These are phyloP conservation scores for Lecanoromycetidae sp. DNA, from an alignment of 2,329 filamentous ascomycete species.

Conservation along the genomic window DNA sequence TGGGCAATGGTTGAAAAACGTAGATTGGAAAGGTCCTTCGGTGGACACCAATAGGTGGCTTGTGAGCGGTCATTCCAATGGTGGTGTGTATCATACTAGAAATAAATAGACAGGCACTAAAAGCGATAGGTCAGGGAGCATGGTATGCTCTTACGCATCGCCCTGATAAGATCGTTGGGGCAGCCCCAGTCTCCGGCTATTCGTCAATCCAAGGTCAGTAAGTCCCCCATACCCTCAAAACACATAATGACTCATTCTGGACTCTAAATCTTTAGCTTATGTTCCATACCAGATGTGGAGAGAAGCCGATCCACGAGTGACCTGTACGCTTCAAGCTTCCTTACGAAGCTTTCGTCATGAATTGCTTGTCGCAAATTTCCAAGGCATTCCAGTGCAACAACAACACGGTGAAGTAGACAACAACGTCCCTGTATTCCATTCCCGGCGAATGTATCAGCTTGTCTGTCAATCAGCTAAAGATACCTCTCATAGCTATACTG, in stretches of 20 bases:
- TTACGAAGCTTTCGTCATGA: constrained; percentile 44
- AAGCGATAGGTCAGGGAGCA: constrained; percentile 37
- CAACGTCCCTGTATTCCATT: constrained; percentile 48
- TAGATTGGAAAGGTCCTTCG: constrained; percentile 37
- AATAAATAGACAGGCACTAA: background rate
- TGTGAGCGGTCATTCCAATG: constrained; percentile 47
- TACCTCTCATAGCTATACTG: constrained; percentile 39
- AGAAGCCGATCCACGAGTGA: constrained; percentile 39
- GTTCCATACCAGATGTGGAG: constrained; percentile 47
- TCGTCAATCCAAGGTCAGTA: constrained; percentile 42
- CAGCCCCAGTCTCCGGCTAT: constrained; percentile 47
- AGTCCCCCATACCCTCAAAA: background rate
- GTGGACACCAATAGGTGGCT: constrained; percentile 39
- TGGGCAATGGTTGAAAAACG: constrained; percentile 37
- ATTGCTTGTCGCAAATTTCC: constrained; percentile 39
- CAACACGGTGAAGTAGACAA: constrained; percentile 46
- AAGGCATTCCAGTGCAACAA: constrained; percentile 42
- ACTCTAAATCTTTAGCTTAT: constrained; percentile 35
- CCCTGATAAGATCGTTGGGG: constrained; percentile 45
- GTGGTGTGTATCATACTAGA: constrained; percentile 27
- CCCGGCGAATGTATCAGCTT: constrained; percentile 41
- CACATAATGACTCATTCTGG: constrained; percentile 2
- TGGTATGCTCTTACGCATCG: constrained; percentile 46
- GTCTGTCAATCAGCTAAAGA: constrained; percentile 32
- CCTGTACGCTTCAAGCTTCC: constrained; percentile 36